Evolutionary conservation across 2,329 filamentous ascomycete species (phyloP), one percentile per base, ranked within the genome.

Genomic region (Sordariomycetes sp.): DNA sequence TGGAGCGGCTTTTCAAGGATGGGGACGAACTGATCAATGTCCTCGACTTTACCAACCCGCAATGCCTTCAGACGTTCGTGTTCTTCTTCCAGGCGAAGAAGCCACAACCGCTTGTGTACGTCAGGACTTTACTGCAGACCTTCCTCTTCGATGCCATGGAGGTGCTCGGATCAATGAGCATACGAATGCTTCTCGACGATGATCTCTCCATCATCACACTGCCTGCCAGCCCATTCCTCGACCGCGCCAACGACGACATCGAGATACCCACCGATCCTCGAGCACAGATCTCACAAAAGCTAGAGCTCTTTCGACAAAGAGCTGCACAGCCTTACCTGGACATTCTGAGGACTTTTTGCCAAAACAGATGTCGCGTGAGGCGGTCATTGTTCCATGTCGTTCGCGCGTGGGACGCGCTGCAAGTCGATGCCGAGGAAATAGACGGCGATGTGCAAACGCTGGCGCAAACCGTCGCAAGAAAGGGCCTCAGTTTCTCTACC

Each of bases 361-460:
- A 96, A 52, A 98, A 96, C 50, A 72, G 87, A 34, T 93, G 86
- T 51, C 81, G 92, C 3, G 77, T 94, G 27, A 77, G 92, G n/a
- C 76, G 92, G 23, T 87, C 82, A n/a, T 70, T 98, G 8, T 87
- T 80, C 40, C 90, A 96, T 51, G 75, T 81, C 11, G 76, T 94
- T 23, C 64, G 77, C 3, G 82, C 90, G 39, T 93, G 87, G 79
- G 87, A 95, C 48, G 72, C 74, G 33, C 66, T 96, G 3, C 87
- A 95, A 57, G 66, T 75, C 8, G 86, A 94, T 47, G 82, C 83
- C 6, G 84, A 90, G 51, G 77, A 85, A 41, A 66, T 87, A 21
- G 86, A 93, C 53, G 66, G 72, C 21, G 66, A 80, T 21, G 61
- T 92, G 14, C 76, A 81, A 36, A 53, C 63, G 6, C 64, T 75